Conservation (phyloP, 2,329 filamentous ascomycete species). For the Phyllosticta citrichinensis region DNA sequence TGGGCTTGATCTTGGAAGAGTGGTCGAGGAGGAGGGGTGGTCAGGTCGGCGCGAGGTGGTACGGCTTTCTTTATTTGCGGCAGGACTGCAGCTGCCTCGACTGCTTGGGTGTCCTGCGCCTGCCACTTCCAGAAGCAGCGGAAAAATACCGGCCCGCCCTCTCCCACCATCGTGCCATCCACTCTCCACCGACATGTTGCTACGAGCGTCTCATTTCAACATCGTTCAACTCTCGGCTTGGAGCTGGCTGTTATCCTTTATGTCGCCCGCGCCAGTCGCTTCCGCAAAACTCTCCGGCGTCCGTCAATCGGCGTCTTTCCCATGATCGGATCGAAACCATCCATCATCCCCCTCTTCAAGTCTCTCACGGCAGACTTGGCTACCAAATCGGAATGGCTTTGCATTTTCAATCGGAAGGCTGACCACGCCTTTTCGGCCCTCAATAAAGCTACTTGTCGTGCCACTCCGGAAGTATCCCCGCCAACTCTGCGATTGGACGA, state of each 20-base stretch:
- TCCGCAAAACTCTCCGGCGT: background rate
- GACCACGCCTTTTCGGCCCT: background rate
- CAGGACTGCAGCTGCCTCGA: background rate
- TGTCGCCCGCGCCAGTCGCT: background rate
- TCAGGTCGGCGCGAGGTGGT: background rate
- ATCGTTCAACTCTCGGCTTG: background rate
- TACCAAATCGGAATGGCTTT: background rate
- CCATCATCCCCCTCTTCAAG: background rate
- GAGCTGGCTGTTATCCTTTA: background rate
- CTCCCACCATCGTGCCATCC: background rate
- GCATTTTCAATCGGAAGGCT: background rate
- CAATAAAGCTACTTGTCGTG: background rate
- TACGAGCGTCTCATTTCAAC: background rate
- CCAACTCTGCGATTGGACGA: background rate
- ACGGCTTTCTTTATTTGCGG: background rate
- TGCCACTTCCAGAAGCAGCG: background rate
- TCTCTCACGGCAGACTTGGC: background rate
- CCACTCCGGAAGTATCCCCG: background rate
- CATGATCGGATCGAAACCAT: background rate
- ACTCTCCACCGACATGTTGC: background rate
- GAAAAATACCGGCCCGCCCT: background rate
- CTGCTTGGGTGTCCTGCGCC: too few species aligned
- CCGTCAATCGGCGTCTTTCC: background rate
- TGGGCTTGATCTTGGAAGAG: background rate
- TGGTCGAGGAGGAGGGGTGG: background rate